These are phyloP conservation scores for Mortierella antarctica DNA, from an alignment of 192 early-diverging fungal genomes.

Conservation along the genomic window DNA sequence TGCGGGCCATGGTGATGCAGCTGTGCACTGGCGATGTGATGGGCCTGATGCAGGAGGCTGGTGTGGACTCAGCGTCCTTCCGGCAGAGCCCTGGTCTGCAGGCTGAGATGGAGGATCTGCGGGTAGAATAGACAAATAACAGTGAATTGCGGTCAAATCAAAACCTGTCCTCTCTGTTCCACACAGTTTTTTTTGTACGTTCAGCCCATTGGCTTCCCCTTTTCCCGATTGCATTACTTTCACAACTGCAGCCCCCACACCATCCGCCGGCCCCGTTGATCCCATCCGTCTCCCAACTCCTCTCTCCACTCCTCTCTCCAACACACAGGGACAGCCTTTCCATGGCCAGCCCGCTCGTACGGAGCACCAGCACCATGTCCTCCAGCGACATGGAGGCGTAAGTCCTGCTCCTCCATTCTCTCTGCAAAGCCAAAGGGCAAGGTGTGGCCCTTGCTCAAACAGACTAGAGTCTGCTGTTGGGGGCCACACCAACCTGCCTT, in stretches of 20 bases:
- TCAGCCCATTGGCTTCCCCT: neutral
- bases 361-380: constrained; percentile 42
- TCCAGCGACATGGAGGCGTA: constrained; percentile 53
- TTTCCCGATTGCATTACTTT: neutral
- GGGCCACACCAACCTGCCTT: neutral
- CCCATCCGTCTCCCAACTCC: neutral
- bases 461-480: neutral
- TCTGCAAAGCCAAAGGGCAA: neutral
- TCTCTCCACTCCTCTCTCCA: neutral
- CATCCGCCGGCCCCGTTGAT: neutral
- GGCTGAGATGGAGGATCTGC: constrained; percentile 30
- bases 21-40: constrained; percentile 28
- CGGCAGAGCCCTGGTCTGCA: constrained; percentile 3
- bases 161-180: no score
- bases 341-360: constrained; percentile 14
- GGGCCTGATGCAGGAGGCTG: constrained; percentile 31
- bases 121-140: constrained; percentile 2
- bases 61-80: constrained; percentile 8
- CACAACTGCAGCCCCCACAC: no score
- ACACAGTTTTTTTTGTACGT: no score
- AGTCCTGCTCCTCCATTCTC: constrained; percentile 19
- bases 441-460: constrained; percentile 3
- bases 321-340: neutral
- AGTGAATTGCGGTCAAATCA: no score
- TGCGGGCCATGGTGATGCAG: constrained; percentile 42